Evolutionary conservation across 179 eudicot genomes (phyloP).

Genomic region (Sideroxylon spinosum): DNA sequence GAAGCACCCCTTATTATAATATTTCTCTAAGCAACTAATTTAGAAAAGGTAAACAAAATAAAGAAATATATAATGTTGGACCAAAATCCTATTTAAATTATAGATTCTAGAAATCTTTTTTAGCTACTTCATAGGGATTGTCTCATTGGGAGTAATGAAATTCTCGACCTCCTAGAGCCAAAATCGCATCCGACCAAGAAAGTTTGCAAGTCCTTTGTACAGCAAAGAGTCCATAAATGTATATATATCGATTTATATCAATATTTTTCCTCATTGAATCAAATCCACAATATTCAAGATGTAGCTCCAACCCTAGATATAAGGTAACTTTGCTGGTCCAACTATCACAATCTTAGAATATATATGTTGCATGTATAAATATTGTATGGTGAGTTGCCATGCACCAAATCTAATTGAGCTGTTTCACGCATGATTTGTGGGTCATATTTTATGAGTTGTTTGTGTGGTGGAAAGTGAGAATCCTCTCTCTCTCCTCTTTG

Average conservation of each 20-base stretch:
- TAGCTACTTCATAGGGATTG: slow-evolving; percentile 25
- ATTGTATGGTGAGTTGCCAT: slow-evolving; percentile 20
- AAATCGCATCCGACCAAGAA: not conserved
- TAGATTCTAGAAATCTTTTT: slow-evolving; percentile 20
- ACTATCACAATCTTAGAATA: not conserved
- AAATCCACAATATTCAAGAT: too few relatives aligned
- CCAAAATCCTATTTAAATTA: slow-evolving; percentile 10
- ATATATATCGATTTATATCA: too few relatives aligned
- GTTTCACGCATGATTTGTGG: slow-evolving; percentile 50
- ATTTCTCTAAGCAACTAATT: not conserved
- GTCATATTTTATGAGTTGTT: slow-evolving; percentile 33
- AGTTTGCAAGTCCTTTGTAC: not conserved
- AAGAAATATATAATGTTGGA: slow-evolving; percentile 15
- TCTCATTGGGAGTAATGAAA: slow-evolving; percentile 10
- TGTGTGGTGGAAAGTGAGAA: slow-evolving; percentile 36
- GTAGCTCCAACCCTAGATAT: not conserved
- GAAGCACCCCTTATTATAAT: not conserved
- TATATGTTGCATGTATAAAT: not conserved
- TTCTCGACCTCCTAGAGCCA: not conserved
- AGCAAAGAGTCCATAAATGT: too few relatives aligned
- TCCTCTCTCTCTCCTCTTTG: slow-evolving; percentile 17
- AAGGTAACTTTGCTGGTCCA: not conserved
- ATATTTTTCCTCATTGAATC: too few relatives aligned
- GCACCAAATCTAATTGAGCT: slow-evolving; percentile 52
- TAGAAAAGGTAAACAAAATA: slow-evolving; percentile 9